phyloP scores from a whole-genome alignment of 2,329 filamentous ascomycete genomes.

The Macrophomina phaseolina region DNA sequence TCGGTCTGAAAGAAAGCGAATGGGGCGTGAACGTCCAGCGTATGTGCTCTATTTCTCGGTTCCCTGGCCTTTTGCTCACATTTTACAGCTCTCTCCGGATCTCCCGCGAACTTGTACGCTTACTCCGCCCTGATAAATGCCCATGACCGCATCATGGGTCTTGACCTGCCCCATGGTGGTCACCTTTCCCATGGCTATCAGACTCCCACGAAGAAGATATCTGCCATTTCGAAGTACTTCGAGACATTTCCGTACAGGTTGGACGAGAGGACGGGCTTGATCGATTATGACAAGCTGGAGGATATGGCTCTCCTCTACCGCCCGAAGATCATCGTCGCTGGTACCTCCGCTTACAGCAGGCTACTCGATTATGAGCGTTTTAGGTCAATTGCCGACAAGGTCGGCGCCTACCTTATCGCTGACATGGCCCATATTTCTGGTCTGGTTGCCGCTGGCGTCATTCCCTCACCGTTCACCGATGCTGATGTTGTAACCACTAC shows the following conservation, averaged over 20 bases:
- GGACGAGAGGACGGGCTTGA: conserved; percentile 86
- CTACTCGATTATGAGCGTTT: conserved; percentile 96
- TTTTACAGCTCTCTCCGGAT: conserved; percentile 74
- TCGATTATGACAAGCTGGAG: conserved; percentile 93
- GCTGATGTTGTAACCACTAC: conserved; percentile 98
- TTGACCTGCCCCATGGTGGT: conserved; percentile 94
- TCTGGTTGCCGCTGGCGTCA: conserved; percentile 89
- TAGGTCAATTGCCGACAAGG: conserved; percentile 91
- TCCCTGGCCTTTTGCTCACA: conserved; percentile 31
- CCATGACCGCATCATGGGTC: conserved; percentile 94
- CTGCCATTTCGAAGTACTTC: conserved; percentile 97
- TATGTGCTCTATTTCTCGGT: conserved; percentile 32
- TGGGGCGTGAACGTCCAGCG: conserved; percentile 99
- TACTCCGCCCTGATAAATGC: conserved; percentile 92
- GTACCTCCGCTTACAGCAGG: conserved; percentile 97
- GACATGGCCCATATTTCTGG: conserved; percentile 99
- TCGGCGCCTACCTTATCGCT: conserved; percentile 92
- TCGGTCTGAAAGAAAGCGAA: conserved; percentile 82
- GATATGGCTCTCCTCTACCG: conserved; percentile 91
- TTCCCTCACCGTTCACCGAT: conserved; percentile 88
- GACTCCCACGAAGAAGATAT: conserved; percentile 83
- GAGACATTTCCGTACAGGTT: conserved; percentile 98
- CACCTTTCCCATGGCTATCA: conserved; percentile 98
- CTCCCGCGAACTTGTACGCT: conserved; percentile 77
- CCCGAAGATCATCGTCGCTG: conserved; percentile 94